Base-by-base conservation (phyloP, 257 asterid genomes). In the Solanum infundibuliforme region DNA sequence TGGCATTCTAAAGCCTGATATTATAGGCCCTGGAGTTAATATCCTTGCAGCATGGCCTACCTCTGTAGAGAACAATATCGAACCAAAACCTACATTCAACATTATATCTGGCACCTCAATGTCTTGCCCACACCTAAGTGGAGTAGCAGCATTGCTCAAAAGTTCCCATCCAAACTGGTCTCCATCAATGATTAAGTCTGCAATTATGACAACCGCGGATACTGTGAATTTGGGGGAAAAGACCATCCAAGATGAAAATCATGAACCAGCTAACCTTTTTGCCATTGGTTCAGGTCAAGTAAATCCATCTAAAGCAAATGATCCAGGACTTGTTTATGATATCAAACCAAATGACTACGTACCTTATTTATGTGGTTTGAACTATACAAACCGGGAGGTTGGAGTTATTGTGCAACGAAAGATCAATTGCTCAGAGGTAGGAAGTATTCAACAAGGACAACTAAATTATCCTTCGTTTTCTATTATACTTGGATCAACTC, bases 81-180 rank as follows among this genome's bases (percentile, higher is more conserved):
- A 92, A 46, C 14, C 39, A 41, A 65, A 81, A 13, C 41, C 87
- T 2, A 58, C 36, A 21, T 92, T 90, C 72, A 89, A 86, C 71
- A 35, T 90, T 12, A 23, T 88, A 5, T 89, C 91, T 0, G 92
- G 92, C 92, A 91, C 83, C 62, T 52, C 62, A 52, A 52, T 52
- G 62, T 52, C 23, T 16, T 52, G 62, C 62, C 62, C 62, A 2
- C 62, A 52, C 23, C 90, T 90, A 11, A 34, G 79, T 18, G 79
- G 79, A 72, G 43, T 72, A 32, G 79, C 43, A 2, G 46, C 81
- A 72, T 12, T 92, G 85, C 52, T 92, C 5, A 91, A 89, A 87
- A 83, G 83, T 21, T 41, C 41, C 9, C 91, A 88, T 58, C 92
- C 92, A 5, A 86, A 87, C 2, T 91, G 94, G 93, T 88, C 91